A percentile compares a stretch with the other conserved stretches of the same genome.
Conservation (phyloP, 2,329 filamentous ascomycete species). For the Curvularia eragrostidis region DNA sequence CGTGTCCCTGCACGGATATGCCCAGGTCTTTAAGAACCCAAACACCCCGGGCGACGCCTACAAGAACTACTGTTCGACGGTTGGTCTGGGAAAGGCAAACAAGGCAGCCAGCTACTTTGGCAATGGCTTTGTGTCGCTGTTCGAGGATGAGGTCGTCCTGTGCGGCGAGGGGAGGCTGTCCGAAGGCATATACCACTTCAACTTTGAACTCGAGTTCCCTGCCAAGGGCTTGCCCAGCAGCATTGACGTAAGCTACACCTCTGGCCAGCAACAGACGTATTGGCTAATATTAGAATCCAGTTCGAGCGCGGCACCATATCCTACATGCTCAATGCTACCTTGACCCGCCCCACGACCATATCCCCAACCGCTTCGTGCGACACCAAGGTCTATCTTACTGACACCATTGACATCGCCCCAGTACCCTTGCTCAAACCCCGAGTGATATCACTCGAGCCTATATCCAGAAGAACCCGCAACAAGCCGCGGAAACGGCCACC, state of each 20-base stretch:
- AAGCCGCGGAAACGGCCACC: constrained; percentile 54
- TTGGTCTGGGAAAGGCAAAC: constrained; percentile 62
- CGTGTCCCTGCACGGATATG: constrained; percentile 78
- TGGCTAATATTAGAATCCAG: constrained; percentile 57
- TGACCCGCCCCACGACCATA: constrained; percentile 88
- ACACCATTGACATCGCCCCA: constrained; percentile 83
- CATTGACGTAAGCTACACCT: constrained; percentile 75
- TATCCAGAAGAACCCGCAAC: constrained; percentile 72
- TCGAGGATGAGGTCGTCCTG: constrained; percentile 80
- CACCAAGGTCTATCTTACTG: constrained; percentile 77
- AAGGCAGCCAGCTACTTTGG: constrained; percentile 67
- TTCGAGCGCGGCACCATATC: constrained; percentile 94
- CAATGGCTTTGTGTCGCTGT: constrained; percentile 80
- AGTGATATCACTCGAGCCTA: constrained; percentile 85
- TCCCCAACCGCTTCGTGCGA: constrained; percentile 81
- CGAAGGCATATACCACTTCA: constrained; percentile 78
- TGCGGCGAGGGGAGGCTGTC: constrained; percentile 79
- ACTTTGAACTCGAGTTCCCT: constrained; percentile 76
- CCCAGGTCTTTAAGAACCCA: constrained; percentile 76
- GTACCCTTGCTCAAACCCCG: constrained; percentile 77
- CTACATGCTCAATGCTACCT: constrained; percentile 87
- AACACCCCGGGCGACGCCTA: constrained; percentile 65
- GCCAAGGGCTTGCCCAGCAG: constrained; percentile 80
- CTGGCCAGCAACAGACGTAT: constrained; percentile 10
- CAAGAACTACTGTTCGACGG: constrained; percentile 56